A percentile compares a stretch with the other conserved stretches of the same genome.
These are phyloP conservation scores for Phytophthora macrochlamydospora DNA, from an alignment of 352 stramenopile genomes.

Conservation along the genomic window DNA sequence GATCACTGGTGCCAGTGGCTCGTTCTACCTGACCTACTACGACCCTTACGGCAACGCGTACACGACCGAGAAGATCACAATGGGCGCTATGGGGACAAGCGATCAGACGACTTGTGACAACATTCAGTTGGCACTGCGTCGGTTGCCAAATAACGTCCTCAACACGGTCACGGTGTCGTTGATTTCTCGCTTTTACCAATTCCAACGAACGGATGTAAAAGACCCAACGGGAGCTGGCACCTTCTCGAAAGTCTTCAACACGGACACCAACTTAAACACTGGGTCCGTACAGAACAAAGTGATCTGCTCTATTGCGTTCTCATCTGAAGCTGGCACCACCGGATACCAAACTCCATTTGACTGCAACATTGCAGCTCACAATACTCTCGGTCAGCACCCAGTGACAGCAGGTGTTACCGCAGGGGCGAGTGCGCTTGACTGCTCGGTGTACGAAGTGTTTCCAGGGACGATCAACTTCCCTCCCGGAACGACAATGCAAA, in stretches of 20 bases:
- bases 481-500: neutral
- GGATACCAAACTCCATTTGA: conserved; percentile 64
- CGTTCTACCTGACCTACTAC: conserved; percentile 64
- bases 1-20: neutral
- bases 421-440: conserved; percentile 5
- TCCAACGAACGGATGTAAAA: conserved; percentile 27
- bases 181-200: conserved; percentile 14
- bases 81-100: conserved; percentile 3
- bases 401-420: conserved; percentile 8
- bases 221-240: neutral
- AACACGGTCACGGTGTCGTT: conserved; percentile 45
- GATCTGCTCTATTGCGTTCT: conserved; percentile 52
- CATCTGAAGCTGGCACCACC: conserved; percentile 51
- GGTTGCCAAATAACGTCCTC: conserved; percentile 72
- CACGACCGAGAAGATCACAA: conserved; percentile 49
- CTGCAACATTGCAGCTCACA: conserved; percentile 51
- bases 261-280: conserved; percentile 7
- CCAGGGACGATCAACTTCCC: neutral
- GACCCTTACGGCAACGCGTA: conserved; percentile 79
- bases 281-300: neutral
- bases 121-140: conserved; percentile 47
- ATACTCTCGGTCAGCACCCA: conserved; percentile 41
- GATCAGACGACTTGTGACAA: conserved; percentile 28
- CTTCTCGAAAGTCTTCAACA: conserved; percentile 1
- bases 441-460: conserved; percentile 46